Evolutionary conservation across 306 rosid species (phyloP).

Genomic region (Begonia fuchsioides): DNA sequence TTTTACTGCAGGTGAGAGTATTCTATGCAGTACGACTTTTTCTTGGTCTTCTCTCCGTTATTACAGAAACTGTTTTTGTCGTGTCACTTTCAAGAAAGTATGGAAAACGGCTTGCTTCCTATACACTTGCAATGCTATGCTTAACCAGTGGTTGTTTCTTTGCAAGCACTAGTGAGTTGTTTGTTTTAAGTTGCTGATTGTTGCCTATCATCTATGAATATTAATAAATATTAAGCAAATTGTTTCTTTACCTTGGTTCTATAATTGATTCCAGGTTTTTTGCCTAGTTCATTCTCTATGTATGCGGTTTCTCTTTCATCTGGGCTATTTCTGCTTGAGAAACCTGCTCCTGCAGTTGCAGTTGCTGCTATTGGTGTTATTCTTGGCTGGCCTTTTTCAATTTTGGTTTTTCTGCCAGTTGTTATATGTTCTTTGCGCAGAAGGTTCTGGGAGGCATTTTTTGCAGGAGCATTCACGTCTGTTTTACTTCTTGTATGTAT

Average conservation of each 20-base stretch:
- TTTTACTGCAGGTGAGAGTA: constrained; percentile 58
- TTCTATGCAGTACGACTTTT: constrained; percentile 80
- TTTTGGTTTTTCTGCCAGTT: constrained; percentile 82
- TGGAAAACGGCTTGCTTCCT: constrained; percentile 82
- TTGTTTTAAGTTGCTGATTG: too few species aligned
- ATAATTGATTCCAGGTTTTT: constrained; percentile 45
- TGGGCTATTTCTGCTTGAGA: constrained; percentile 78
- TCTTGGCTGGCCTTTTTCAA: constrained; percentile 98
- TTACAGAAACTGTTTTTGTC: constrained; percentile 66
- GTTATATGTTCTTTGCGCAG: constrained; percentile 53
- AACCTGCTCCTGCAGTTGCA: constrained; percentile 64
- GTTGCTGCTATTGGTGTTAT: constrained; percentile 77
- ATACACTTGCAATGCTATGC: constrained; percentile 93
- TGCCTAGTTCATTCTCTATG: constrained; percentile 99
- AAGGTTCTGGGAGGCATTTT: constrained; percentile 48
- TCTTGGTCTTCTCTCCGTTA: constrained; percentile 73
- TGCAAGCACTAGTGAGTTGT: constrained; percentile 87
- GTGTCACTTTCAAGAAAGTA: constrained; percentile 84
- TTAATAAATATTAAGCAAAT: neutral
- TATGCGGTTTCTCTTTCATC: constrained; percentile 83
- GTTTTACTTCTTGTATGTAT: constrained; percentile 66
- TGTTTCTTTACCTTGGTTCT: neutral
- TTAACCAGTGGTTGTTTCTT: constrained; percentile 93
- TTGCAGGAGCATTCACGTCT: constrained; percentile 60
- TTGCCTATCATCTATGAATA: too few species aligned